A percentile compares a stretch with the other conserved stretches of the same genome.
phyloP scores from a whole-genome alignment of 2,329 filamentous ascomycete genomes.

The Colletotrichum zoysiae region DNA sequence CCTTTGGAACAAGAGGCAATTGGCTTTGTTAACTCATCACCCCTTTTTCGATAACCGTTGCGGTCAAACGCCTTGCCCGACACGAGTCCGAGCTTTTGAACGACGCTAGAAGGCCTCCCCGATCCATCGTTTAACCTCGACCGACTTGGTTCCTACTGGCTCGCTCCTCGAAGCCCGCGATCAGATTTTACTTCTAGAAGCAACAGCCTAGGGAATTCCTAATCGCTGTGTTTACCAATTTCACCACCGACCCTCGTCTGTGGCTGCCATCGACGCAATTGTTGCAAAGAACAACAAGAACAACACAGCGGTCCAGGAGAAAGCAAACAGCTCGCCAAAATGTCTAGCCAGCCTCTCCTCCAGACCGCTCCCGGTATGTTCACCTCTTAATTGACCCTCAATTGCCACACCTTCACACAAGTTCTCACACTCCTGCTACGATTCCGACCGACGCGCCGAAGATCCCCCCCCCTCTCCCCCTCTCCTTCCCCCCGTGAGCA shows the following conservation, averaged over 20 bases:
- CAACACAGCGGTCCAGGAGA: background rate
- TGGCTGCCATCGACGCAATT: background rate
- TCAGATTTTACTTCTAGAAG: background rate
- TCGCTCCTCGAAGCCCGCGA: background rate
- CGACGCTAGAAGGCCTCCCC: conserved; percentile 4
- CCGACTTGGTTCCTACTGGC: background rate
- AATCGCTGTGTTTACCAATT: background rate
- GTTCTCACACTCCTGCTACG: background rate
- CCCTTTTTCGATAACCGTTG: conserved; percentile 15
- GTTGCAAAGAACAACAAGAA: background rate
- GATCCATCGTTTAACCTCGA: background rate
- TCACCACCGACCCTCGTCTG: background rate
- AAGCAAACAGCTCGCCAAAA: conserved; percentile 56
- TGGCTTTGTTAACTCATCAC: background rate
- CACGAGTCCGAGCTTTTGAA: conserved; percentile 33
- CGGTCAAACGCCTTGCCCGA: background rate
- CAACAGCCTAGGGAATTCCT: no score
- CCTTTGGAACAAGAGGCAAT: conserved; percentile 6
- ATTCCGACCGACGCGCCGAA: no score
- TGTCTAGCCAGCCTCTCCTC: conserved; percentile 97
- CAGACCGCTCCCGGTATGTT: conserved; percentile 88
- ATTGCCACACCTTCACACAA: background rate
- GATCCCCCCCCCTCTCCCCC: no score
- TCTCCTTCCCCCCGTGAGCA: conserved; percentile 8
- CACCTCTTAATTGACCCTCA: background rate